Evolutionary conservation across 305 asterid genomes (phyloP), one percentile per base, ranked within the genome.

Genomic region (Fraxinus albicans): DNA sequence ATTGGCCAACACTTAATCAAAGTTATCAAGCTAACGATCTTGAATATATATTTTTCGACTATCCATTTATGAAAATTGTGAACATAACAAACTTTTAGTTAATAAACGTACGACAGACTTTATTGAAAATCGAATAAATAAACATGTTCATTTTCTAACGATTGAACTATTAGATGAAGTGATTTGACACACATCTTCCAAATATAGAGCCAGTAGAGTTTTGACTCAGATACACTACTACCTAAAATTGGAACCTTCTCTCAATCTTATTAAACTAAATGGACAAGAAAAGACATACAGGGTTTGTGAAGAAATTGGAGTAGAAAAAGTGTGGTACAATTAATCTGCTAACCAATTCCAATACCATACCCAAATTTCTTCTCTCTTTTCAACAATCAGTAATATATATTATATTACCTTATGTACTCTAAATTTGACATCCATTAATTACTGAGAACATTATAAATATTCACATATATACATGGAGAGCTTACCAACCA

Each of bases 401-500:
- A 42, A 42, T 42, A 42, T 42, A 42, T 42, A 42, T 42, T 42
- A 42, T 42, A 10, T 42, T 42, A 42, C 50, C 25, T 70, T 70
- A 5, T 15, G 76, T 31, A 70, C 40, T 13, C 40, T 13, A 70
- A 13, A 70, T 21, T 70, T 31, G 23, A 70, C 42, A 70, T 33
- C 76, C 76, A 70, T 31, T 70, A 69, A 69, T 69, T 31, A 15
- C 13, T 69, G 76, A 69, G 21, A 31, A 31, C 76, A 31, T 15
- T 31, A 31, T 29, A 70, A 9, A 35, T 69, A 67, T 67, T 67
- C 44, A 67, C 15, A 75, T 34, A 70, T 78, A 58, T 55, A 84
- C 81, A 85, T 88, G 80, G 90, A 87, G 86, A 88, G 89, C 84
- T 85, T 82, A 89, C 91, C 92, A 88, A 89, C 87, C 86, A 79